A percentile compares a stretch with the other conserved stretches of the same genome.
Conservation (phyloP, 2,329 filamentous ascomycete genomes). For the Curvularia lunata region DNA sequence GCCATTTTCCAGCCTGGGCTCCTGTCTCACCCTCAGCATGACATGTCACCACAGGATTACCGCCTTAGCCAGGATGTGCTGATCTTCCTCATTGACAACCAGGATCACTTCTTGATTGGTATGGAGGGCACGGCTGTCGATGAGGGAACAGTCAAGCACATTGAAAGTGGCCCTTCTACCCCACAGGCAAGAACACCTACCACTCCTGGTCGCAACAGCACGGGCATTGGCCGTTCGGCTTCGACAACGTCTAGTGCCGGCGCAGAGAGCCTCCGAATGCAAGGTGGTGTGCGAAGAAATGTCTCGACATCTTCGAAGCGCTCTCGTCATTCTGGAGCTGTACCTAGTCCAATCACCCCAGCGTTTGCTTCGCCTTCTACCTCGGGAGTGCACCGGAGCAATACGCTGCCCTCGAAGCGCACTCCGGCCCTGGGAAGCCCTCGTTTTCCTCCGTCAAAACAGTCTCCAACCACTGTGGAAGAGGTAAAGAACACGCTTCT, state of each 20-base stretch:
- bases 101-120: constrained; percentile 96
- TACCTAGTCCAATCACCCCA: constrained; percentile 65
- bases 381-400: constrained; percentile 75
- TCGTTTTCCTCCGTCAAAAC: constrained; percentile 50
- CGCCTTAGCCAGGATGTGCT: constrained; percentile 94
- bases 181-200: constrained; percentile 58
- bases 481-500: constrained; percentile 33
- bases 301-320: constrained; percentile 91
- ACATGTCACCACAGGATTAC: constrained; percentile 95
- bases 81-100: constrained; percentile 97
- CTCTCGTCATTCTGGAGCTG: constrained; percentile 75
- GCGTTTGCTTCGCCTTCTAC: constrained; percentile 49
- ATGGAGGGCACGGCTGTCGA: constrained; percentile 99
- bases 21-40: constrained; percentile 89
- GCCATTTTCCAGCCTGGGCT: constrained; percentile 98
- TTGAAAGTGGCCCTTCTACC: constrained; percentile 70
- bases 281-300: constrained; percentile 81
- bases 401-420: constrained; percentile 90
- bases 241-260: constrained; percentile 74
- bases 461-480: constrained; percentile 56
- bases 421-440: constrained; percentile 69
- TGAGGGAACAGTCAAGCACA: constrained; percentile 71
- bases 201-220: constrained; percentile 58
- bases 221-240: constrained; percentile 72
- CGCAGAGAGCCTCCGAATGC: constrained; percentile 83